Conservation (phyloP, 2,329 filamentous ascomycete species). For the Annulohypoxylon truncatum region DNA sequence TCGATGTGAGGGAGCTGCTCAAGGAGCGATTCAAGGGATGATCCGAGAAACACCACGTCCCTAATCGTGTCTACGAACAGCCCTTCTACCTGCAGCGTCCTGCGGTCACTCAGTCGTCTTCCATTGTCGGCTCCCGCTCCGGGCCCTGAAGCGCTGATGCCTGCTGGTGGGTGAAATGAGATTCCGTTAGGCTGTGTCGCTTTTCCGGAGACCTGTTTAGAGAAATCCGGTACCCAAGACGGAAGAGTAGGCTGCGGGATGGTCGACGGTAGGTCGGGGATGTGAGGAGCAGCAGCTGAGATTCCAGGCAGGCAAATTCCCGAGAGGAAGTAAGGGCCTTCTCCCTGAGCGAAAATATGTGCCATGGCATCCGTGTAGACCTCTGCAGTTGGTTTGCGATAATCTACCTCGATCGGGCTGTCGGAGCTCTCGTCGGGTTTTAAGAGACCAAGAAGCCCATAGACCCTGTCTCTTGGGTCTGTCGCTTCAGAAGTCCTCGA, state of each 20-base stretch:
- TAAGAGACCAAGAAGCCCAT: constrained; percentile 17
- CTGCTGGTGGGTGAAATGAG: constrained; percentile 13
- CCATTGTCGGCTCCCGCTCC: constrained; percentile 15
- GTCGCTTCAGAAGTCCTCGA: constrained; percentile 19
- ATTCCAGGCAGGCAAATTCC: neutral
- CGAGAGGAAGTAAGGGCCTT: constrained; percentile 14
- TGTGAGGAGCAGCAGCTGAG: constrained; percentile 8
- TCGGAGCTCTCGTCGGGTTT: neutral
- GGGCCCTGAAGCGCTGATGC: constrained; percentile 2
- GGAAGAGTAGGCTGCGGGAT: constrained; percentile 13
- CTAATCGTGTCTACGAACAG: constrained; percentile 26
- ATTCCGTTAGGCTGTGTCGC: neutral
- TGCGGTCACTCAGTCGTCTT: neutral
- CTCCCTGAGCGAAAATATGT: constrained; percentile 14
- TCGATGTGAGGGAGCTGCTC: constrained; percentile 1
- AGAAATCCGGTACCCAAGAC: constrained; percentile 22
- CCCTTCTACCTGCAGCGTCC: constrained; percentile 19
- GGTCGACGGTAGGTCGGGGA: neutral
- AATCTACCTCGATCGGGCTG: constrained; percentile 2
- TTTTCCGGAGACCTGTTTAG: constrained; percentile 2
- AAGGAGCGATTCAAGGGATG: neutral
- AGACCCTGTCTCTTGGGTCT: constrained; percentile 25
- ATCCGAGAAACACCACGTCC: constrained; percentile 10
- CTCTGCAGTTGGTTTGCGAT: constrained; percentile 7
- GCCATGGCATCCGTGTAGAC: constrained; percentile 17